Conservation (phyloP, 2,329 filamentous ascomycete genomes). For the Colletotrichum shisoi region DNA sequence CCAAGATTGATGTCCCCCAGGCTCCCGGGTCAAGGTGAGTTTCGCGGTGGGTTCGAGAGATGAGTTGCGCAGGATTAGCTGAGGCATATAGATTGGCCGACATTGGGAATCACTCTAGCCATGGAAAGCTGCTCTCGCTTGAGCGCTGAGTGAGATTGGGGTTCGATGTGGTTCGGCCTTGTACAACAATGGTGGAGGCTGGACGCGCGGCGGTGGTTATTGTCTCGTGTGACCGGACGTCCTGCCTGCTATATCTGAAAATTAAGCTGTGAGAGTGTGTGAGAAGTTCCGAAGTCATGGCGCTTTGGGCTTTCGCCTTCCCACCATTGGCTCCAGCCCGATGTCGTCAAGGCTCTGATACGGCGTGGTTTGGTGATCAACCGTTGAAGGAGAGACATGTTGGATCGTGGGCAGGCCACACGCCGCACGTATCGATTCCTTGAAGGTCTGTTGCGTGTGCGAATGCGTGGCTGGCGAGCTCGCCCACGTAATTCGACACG, state of each 20-base stretch:
- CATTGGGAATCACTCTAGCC: not conserved
- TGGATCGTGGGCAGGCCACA: not conserved
- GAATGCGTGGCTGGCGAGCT: not conserved
- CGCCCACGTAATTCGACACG: conserved; percentile 30
- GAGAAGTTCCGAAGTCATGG: not conserved
- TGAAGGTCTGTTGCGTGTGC: not conserved
- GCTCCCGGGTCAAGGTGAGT: not conserved
- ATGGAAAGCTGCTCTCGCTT: not conserved
- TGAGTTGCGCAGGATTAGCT: not conserved
- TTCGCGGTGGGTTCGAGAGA: conserved; percentile 8
- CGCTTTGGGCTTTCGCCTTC: not conserved
- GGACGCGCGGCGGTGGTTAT: conserved; percentile 2
- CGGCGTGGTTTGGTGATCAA: not conserved
- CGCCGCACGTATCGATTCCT: not conserved
- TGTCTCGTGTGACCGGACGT: not conserved
- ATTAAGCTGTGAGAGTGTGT: not conserved
- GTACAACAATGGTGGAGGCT: not conserved
- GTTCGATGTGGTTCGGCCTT: conserved; percentile 10
- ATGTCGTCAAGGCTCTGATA: not conserved
- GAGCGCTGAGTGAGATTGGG: not conserved
- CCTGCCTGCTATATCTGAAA: not conserved
- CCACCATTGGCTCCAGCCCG: not conserved
- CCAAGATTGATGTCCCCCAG: not conserved
- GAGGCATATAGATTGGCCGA: conserved; percentile 27
- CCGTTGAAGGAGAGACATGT: not conserved